Evolutionary conservation across 2,329 filamentous ascomycete species (phyloP).

Genomic region (Leptographium lundbergii): DNA sequence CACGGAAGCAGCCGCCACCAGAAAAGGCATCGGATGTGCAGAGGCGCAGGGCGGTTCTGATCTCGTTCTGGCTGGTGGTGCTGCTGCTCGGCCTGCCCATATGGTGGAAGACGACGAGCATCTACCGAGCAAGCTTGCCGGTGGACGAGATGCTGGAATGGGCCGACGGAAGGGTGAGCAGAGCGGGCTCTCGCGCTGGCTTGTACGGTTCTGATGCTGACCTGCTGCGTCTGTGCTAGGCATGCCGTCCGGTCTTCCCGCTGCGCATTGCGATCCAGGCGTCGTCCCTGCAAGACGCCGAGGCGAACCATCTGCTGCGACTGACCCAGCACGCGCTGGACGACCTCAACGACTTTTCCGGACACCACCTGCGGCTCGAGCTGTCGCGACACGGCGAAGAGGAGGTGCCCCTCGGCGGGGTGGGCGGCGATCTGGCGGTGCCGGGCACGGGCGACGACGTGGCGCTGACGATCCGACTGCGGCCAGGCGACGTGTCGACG

Average conservation of each 20-base stretch:
- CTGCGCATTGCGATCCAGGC: constrained; percentile 69
- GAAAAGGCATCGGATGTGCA: constrained; percentile 59
- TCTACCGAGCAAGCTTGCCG: constrained; percentile 76
- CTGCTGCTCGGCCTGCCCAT: constrained; percentile 74
- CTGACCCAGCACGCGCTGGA: constrained; percentile 80
- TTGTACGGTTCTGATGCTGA: constrained; percentile 2
- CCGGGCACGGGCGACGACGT: constrained; percentile 29
- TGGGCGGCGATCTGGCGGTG: constrained; percentile 18
- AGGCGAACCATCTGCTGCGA: constrained; percentile 61
- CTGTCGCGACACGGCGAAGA: constrained; percentile 20
- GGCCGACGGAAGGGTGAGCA: constrained; percentile 71
- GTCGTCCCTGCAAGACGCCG: constrained; percentile 47
- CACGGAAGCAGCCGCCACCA: constrained; percentile 51
- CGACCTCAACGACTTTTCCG: constrained; percentile 73
- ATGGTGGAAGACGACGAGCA: constrained; percentile 93
- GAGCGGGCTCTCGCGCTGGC: neutral
- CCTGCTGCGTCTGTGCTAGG: constrained; percentile 32
- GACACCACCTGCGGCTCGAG: constrained; percentile 67
- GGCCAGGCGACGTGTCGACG: constrained; percentile 47
- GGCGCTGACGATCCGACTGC: constrained; percentile 59
- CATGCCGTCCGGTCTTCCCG: constrained; percentile 79
- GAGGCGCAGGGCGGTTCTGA: constrained; percentile 60
- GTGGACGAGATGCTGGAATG: constrained; percentile 78
- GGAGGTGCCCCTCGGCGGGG: constrained; percentile 11
- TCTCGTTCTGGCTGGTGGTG: constrained; percentile 86